Conservation (phyloP, 805 yeast genomes). For the Saturnispora hagleri region DNA sequence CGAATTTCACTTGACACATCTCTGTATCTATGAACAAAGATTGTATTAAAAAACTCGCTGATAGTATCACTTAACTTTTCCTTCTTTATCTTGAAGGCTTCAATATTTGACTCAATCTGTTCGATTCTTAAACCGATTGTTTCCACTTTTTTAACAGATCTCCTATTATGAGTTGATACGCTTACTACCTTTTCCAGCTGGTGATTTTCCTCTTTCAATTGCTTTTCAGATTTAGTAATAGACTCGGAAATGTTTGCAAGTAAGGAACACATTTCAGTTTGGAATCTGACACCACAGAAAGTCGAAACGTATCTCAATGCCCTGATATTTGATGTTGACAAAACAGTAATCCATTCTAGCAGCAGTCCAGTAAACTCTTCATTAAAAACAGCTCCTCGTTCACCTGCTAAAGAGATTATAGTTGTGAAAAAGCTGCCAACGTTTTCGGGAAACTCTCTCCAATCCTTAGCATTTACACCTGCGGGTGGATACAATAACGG, state of each 20-base stretch:
- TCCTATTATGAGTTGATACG: conserved; percentile 21
- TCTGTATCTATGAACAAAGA: conserved; percentile 69
- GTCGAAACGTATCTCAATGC: conserved; percentile 66
- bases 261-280: conserved; percentile 48
- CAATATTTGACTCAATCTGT: conserved; percentile 36
- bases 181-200: conserved; percentile 8
- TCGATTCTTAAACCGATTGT: conserved; percentile 34
- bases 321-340: conserved; percentile 61
- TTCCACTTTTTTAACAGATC: conserved; percentile 24
- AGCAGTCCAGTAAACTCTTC: conserved; percentile 43
- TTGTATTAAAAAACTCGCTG: conserved; percentile 55
- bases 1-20: conserved; percentile 71
- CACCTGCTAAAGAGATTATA: conserved; percentile 45
- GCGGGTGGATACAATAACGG: conserved; percentile 34
- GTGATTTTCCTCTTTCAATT: conserved; percentile 27
- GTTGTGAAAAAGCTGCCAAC: conserved; percentile 47
- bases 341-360: conserved; percentile 65
- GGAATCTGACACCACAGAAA: conserved; percentile 45
- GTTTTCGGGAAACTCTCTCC: conserved; percentile 43
- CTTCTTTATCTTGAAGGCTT: conserved; percentile 38
- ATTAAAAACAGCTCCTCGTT: conserved; percentile 47
- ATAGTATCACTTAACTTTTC: conserved; percentile 46
- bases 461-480: conserved; percentile 32
- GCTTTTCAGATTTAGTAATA: conserved; percentile 37
- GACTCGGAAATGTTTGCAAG: conserved; percentile 30